phyloP scores from a whole-genome alignment of 2,329 filamentous ascomycete species.

The Metarhizium anisopliae region DNA sequence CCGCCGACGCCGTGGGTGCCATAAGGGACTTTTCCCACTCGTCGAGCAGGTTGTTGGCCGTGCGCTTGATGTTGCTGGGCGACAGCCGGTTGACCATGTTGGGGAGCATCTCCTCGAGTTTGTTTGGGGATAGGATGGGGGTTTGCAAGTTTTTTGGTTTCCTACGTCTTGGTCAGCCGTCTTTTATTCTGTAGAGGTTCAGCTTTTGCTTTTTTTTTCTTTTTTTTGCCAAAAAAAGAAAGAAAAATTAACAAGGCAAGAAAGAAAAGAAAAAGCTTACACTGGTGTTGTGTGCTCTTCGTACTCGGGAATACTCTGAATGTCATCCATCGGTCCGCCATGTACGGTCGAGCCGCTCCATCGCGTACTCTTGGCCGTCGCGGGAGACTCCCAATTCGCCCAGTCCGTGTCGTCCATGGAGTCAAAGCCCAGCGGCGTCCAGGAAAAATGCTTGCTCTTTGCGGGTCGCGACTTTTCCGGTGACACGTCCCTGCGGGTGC shows the following conservation, averaged over 20 bases:
- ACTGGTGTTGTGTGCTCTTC: constrained; percentile 36
- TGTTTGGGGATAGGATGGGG: constrained; percentile 26
- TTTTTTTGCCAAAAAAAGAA: no score
- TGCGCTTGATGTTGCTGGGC: constrained; percentile 70
- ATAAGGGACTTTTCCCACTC: constrained; percentile 69
- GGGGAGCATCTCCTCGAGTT: constrained; percentile 52
- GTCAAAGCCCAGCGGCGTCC: constrained; percentile 49
- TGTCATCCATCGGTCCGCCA: constrained; percentile 31
- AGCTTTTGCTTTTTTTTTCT: not conserved
- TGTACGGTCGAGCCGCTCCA: constrained; percentile 56
- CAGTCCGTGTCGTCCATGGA: constrained; percentile 53
- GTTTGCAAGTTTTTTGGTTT: constrained; percentile 24
- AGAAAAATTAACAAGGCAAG: no score
- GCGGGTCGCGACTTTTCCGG: constrained; percentile 28
- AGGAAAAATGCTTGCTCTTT: constrained; percentile 48
- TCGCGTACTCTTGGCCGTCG: constrained; percentile 45
- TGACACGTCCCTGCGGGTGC: constrained; percentile 16
- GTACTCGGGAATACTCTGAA: constrained; percentile 37
- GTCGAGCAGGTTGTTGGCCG: constrained; percentile 77
- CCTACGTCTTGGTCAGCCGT: constrained; percentile 11
- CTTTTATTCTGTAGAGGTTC: not conserved
- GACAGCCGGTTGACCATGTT: constrained; percentile 62
- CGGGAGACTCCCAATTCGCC: constrained; percentile 54
- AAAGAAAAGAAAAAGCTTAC: constrained; percentile 28
- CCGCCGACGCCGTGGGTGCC: constrained; percentile 11